Conservation (phyloP, 2,329 filamentous ascomycete species). For the Lachnum nothofagi region DNA sequence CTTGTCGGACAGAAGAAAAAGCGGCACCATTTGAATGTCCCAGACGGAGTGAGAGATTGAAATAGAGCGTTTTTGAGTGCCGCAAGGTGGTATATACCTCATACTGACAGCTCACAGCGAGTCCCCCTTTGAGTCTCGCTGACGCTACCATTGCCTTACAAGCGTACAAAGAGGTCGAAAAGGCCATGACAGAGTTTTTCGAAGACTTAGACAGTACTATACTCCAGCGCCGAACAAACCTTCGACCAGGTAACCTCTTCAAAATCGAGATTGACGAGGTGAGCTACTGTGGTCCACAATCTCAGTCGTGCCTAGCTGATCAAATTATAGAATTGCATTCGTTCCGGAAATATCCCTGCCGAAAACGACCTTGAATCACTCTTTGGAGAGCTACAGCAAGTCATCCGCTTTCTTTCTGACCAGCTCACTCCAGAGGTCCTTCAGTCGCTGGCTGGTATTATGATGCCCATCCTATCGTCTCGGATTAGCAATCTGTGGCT, state of each 20-base stretch:
- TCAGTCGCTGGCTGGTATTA: slow-evolving; percentile 57
- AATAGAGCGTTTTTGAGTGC: no score
- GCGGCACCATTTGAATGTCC: no score
- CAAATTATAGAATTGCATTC: slow-evolving; percentile 39
- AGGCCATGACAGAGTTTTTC: slow-evolving; percentile 56
- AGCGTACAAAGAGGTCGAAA: slow-evolving; percentile 56
- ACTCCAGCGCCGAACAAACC: slow-evolving; percentile 54
- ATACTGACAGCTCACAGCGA: no score
- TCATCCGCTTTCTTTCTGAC: slow-evolving; percentile 49
- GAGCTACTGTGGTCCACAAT: slow-evolving; percentile 17
- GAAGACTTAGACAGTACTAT: slow-evolving; percentile 58
- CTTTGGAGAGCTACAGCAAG: slow-evolving; percentile 48
- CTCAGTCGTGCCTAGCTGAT: slow-evolving; percentile 1
- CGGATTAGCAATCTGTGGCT: slow-evolving; percentile 71
- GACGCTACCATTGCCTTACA: slow-evolving; percentile 53
- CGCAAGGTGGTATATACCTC: no score
- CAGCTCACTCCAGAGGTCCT: slow-evolving; percentile 52
- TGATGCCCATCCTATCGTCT: slow-evolving; percentile 65
- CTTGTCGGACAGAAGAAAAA: no score
- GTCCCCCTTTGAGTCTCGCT: slow-evolving; percentile 47
- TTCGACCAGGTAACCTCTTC: slow-evolving; percentile 30
- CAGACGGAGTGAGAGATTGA: no score
- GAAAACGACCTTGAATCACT: slow-evolving; percentile 46
- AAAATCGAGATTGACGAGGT: slow-evolving; percentile 42
- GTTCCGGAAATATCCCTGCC: slow-evolving; percentile 37